phyloP scores from a whole-genome alignment of 208 protist species.

The Wallacemonas sp. region DNA sequence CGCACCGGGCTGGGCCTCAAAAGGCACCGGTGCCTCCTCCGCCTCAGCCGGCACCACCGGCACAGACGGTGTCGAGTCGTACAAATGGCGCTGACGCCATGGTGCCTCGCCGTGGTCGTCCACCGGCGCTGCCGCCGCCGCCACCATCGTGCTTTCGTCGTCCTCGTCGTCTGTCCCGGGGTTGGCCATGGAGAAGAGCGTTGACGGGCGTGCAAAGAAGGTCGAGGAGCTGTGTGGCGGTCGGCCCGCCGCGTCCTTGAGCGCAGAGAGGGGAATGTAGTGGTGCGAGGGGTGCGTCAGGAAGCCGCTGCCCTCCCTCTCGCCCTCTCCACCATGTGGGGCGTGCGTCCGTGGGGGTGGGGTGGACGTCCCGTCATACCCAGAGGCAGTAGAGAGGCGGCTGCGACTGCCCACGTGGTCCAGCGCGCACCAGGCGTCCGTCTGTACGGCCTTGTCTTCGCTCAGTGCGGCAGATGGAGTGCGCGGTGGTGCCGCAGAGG shows the following conservation, averaged over 20 bases:
- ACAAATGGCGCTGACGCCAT: too few species aligned
- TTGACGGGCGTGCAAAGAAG: constrained; percentile 5
- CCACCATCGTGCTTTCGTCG: too few species aligned
- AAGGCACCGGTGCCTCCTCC: neutral
- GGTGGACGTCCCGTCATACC: neutral
- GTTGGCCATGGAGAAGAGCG: neutral
- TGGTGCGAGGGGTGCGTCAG: neutral
- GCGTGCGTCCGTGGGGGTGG: neutral
- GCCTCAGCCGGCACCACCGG: neutral
- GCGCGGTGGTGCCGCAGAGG: neutral
- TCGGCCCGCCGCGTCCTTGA: neutral
- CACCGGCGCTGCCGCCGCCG: too few species aligned
- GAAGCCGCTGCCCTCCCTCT: neutral
- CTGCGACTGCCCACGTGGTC: constrained; percentile 1
- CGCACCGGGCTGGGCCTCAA: neutral
- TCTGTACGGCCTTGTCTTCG: constrained; percentile 23
- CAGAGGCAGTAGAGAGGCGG: neutral
- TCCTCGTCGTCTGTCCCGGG: neutral
- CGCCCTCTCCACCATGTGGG: too few species aligned
- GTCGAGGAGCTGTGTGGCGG: constrained; percentile 7
- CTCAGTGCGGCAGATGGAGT: neutral
- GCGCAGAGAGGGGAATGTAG: constrained; percentile 14
- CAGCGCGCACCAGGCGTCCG: neutral
- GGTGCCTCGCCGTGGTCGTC: too few species aligned
- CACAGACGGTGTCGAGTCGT: too few species aligned